Base-by-base conservation (phyloP, 2,329 filamentous ascomycete genomes). In the Coniochaeta prunicola region DNA sequence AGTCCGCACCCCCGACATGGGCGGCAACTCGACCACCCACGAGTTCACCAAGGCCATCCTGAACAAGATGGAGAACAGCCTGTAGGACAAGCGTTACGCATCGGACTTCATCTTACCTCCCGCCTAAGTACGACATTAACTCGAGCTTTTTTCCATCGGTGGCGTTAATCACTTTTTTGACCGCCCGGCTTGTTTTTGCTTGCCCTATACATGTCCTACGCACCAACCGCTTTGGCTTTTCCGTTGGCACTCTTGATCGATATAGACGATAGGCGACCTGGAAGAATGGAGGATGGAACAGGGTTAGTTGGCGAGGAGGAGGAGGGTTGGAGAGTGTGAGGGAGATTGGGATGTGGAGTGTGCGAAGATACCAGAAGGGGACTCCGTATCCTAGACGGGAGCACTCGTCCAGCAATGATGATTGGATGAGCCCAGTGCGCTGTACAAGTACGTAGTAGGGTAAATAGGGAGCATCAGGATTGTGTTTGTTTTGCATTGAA, bases 21-120 rank as follows among this genome's bases (percentile, higher is more conserved):
- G 93, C 72, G 94, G 94, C 74, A 80, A 87, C 65, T 86, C 86
- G 71, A 91, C 89, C 69, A 99, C 93, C 64, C 87, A 97, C 77
- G 87, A 97, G 76, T 99, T 97, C 81, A 97, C 94, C 70, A 84
- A 88, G 70, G 92, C 94, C 69, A 90, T 99, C 71, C 83, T 99
- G 71, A 86, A 92, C 80, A 91, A 94, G 84, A 96, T 99, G 92
- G 93, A 97, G 82, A 78, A 66, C 59, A 61, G 65, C 19, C 61
- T 67, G n/a, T 68, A 66, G 54, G 36, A 56, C 30, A 21, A 21
- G 53, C 53, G 53, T 33, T 36, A 33, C 8, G 28, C 53, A 55
- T 55, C 53, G 30, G 53, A 36, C 53, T 33, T 33, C 30, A 24
- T 55, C 30, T 24, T 55, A n/a, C 53, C 53, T 17, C 15, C 26